Percentiles rank a stretch among this genome's conserved stretches.
Conservation (phyloP, 2,329 filamentous ascomycete genomes). For the Penicillium sp. region DNA sequence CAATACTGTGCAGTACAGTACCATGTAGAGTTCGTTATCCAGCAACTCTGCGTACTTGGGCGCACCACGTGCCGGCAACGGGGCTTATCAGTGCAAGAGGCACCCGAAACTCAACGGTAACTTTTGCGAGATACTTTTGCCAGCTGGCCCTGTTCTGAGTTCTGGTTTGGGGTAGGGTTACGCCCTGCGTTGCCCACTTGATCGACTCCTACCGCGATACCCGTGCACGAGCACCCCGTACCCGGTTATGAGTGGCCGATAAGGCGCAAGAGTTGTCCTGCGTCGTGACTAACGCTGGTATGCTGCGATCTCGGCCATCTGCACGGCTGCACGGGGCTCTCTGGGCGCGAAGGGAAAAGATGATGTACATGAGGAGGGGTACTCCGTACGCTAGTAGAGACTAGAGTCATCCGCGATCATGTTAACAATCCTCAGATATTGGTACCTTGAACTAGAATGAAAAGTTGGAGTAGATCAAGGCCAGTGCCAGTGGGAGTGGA, state of each 20-base stretch:
- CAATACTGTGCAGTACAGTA: no score
- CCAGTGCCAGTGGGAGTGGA: background rate
- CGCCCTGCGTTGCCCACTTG: background rate
- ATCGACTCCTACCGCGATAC: background rate
- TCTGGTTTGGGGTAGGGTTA: conserved; percentile 3
- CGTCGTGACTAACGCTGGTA: no score
- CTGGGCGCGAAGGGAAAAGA: no score
- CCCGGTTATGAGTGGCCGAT: conserved; percentile 8
- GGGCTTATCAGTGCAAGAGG: conserved; percentile 16
- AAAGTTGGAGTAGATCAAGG: background rate
- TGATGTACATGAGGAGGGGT: background rate
- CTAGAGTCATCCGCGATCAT: no score
- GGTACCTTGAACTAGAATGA: background rate
- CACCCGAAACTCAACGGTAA: background rate
- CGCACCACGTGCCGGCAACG: conserved; percentile 15
- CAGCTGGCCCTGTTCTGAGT: no score
- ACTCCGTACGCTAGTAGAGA: background rate
- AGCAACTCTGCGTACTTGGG: background rate
- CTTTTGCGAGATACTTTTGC: no score
- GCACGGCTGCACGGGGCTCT: conserved; percentile 2
- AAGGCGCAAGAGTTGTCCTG: background rate
- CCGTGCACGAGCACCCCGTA: conserved; percentile 6
- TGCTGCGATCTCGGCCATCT: conserved; percentile 13
- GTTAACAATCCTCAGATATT: no score
- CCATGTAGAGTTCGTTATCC: background rate